Evolutionary conservation across 805 yeast species (phyloP), one percentile per base, ranked within the genome.

Genomic region (Saturnispora sanitii): DNA sequence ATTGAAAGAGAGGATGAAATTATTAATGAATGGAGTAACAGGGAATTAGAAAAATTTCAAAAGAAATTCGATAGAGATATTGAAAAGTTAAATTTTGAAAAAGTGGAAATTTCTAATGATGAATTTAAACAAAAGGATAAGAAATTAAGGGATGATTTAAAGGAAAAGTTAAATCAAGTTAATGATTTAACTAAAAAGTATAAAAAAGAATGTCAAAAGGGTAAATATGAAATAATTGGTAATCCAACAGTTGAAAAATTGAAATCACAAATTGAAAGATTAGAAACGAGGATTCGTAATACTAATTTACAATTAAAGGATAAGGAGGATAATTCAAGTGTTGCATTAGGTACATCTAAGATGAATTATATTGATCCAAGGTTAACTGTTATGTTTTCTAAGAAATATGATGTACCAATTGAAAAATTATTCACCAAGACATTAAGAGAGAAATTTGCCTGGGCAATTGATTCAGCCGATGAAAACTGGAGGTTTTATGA

Each of bases 301-400:
- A 78, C 84, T 2, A 64, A 74, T 8, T 66, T 86, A 45, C 94
- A 83, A 57, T 68, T 86, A 57, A 81, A 86, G 59, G 96, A 88
- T 57, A 87, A 84, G 60, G 95, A 90, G 57, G 96, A 87, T 56
- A 88, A 88, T 57, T 84, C 95, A 0, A 84, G 84, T 49, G 96
- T 90, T 21, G 88, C 96, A 0, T 66, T 90, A 49, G 87, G 95
- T 35, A 90, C 97, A 0, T 84, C 95, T 20, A 90, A 90, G 66
- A 77, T 84, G 70, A 90, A 90, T 61, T 90, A 90, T 67, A 90
- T 90, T 45, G 97, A 90, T 60, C 97, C 97, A 20, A 71, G 97
- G 49, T 66, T 90, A 50, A 78, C 94, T 0, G 96, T 86, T 19
- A 77, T 83, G 71, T 90, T 87, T 55, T 74, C 94, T 39, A 88